Conservation (phyloP, 192 early-diverging fungal species). For the Chytriomyces hyalinus region DNA sequence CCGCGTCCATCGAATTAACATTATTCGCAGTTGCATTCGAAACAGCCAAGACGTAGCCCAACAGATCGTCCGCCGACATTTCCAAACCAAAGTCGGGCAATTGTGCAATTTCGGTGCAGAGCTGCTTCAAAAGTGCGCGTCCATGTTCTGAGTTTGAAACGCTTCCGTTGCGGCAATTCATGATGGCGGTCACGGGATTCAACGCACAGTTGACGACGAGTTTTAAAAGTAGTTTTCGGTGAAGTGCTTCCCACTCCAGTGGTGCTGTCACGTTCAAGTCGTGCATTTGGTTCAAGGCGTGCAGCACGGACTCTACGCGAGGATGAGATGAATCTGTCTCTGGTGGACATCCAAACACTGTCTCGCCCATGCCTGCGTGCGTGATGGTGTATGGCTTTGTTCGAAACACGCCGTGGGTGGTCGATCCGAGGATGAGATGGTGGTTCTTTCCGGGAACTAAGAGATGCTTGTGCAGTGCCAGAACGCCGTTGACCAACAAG, state of each 20-base stretch:
- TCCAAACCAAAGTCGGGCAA: conserved; percentile 24
- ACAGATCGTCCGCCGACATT: background rate
- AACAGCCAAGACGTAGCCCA: conserved; percentile 11
- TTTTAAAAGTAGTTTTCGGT: conserved; percentile 18
- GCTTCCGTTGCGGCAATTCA: conserved; percentile 15
- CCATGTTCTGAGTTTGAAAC: conserved; percentile 6
- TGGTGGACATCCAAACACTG: conserved; percentile 27
- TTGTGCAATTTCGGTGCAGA: conserved; percentile 11
- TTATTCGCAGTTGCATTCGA: conserved; percentile 29
- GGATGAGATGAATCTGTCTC: background rate
- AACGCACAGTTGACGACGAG: conserved; percentile 31
- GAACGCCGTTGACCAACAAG: conserved; percentile 29
- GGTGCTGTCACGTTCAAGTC: conserved; percentile 4
- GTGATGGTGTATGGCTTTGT: conserved; percentile 10
- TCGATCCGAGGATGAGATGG: conserved; percentile 12
- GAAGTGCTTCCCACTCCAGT: background rate
- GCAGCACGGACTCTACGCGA: background rate
- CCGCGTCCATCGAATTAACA: conserved; percentile 40
- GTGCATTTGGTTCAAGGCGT: background rate
- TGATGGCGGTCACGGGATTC: conserved; percentile 36
- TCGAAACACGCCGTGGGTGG: conserved; percentile 24
- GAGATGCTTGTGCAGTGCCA: conserved; percentile 3
- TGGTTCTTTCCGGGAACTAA: background rate
- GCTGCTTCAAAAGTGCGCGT: background rate
- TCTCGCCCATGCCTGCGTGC: conserved; percentile 28